These are phyloP conservation scores for Periconia digitata DNA, from an alignment of 2,329 filamentous ascomycete species.

Conservation along the genomic window DNA sequence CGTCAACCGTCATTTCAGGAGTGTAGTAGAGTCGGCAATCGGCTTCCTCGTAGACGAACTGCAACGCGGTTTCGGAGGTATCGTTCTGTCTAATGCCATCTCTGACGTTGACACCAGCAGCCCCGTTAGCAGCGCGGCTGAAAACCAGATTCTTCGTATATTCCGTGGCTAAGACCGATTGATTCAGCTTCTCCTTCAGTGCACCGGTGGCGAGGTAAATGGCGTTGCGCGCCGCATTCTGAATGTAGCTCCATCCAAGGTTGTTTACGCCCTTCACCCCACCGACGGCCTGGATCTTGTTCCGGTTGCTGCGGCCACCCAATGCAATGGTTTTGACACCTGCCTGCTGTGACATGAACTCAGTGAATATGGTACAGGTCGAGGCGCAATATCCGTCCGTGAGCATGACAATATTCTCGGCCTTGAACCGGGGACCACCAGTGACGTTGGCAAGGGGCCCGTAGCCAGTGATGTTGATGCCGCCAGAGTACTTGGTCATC, in stretches of 20 bases:
- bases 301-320: constrained; percentile 51
- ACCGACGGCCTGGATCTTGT: constrained; percentile 57
- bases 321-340: constrained; percentile 58
- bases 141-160: constrained; percentile 31
- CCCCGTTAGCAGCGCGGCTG: constrained; percentile 20
- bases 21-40: constrained; percentile 46
- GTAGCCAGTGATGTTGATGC: constrained; percentile 41
- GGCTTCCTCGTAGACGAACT: constrained; percentile 44
- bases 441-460: constrained; percentile 47
- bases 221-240: constrained; percentile 23
- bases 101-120: constrained; percentile 33
- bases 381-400: constrained; percentile 62
- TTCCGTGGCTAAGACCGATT: constrained; percentile 25
- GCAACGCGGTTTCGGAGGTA: constrained; percentile 33
- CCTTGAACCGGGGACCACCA: constrained; percentile 52
- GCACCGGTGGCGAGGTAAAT: constrained; percentile 14
- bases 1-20: constrained; percentile 45
- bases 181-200: constrained; percentile 25
- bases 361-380: constrained; percentile 59
- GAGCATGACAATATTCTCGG: constrained; percentile 56
- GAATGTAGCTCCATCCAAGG: constrained; percentile 36
- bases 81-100: constrained; percentile 39
- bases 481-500: constrained; percentile 33
- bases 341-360: constrained; percentile 56
- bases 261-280: constrained; percentile 55